A percentile compares a stretch with the other conserved stretches of the same genome.
phyloP scores from a whole-genome alignment of 73 alveolate genomes.

The Symbiodinium natans region DNA sequence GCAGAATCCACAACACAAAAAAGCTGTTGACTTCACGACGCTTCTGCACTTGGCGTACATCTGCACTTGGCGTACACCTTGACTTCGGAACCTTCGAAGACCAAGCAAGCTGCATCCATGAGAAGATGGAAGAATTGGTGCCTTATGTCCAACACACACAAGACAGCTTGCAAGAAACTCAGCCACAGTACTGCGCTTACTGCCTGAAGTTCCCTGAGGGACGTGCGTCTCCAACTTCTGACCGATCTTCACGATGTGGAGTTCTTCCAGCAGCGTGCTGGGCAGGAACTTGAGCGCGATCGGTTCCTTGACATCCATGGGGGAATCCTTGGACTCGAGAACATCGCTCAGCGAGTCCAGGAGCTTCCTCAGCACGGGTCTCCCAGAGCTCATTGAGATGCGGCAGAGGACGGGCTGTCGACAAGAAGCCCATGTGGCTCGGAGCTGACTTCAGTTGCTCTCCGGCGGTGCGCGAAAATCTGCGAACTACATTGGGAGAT shows the following conservation, averaged over 20 bases:
- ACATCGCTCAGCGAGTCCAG: constrained; percentile 33
- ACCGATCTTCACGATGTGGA: constrained; percentile 48
- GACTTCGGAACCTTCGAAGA: not conserved
- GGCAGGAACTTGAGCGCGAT: constrained; percentile 43
- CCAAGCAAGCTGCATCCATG: not conserved
- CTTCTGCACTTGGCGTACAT: no score
- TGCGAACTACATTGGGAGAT: no score
- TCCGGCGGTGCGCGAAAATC: no score
- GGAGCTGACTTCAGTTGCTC: no score
- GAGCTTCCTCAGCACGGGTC: not conserved
- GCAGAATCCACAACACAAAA: not conserved
- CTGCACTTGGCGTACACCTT: not conserved
- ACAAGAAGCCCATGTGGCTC: no score
- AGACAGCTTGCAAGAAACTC: no score
- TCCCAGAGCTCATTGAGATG: no score
- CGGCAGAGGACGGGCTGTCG: no score
- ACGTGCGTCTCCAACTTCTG: constrained; percentile 12
- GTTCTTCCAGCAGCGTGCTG: constrained; percentile 18
- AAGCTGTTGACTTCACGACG: not conserved
- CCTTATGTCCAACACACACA: no score
- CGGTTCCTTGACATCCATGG: constrained; percentile 50
- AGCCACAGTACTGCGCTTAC: no score
- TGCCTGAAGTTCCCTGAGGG: no score
- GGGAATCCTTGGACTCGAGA: constrained; percentile 25
- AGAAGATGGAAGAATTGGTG: not conserved